Evolutionary conservation across 2,329 filamentous ascomycete species (phyloP), one percentile per base, ranked within the genome.

Genomic region (Neopestalotiopsis rosae): DNA sequence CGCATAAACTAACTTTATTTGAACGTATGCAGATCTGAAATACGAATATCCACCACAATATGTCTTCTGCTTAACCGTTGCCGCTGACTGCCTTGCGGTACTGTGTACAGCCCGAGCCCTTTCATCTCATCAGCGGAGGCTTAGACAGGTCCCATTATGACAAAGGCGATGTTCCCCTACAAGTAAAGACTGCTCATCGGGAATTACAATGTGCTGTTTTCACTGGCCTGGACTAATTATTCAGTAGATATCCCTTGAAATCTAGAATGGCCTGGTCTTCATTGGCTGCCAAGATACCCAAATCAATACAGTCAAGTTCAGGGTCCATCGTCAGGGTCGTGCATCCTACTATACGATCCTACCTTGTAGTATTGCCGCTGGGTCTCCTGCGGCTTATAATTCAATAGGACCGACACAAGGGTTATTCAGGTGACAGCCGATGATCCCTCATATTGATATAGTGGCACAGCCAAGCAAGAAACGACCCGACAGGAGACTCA

Each of bases 291-390:
- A 30, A 61, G 58, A 24, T n/a, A 20, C 67, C 69, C 67, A 52
- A 24, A 7, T 52, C 20, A 59, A 67, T 71, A 68, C 66, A 68
- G 63, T 24, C 66, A 68, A 20, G 69, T 59, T 66, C 69, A 66
- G 67, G 71, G 68, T 68, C 70, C 68, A 71, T 70, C 49, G 68
- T 49, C 40, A 67, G 71, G 69, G 70, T 71, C 70, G 72, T 72
- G 74, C 73, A 71, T 73, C 57, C 58, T 68, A 34, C 62, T 10
- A 70, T 71, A 70, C 62, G 69, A 67, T 65, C 45, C 30, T 69
- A 73, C 71, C 71, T 72, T 72, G 70, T 72, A 73, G 69, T 68
- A 52, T 70, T 67, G 70, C 70, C 71, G 68, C 72, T 30, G 14
- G 24, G 30, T 61, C 10, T 17, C 13, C n/a, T 20, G 45, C 45